phyloP scores from a whole-genome alignment of 306 rosid genomes.

The Datisca glomerata region DNA sequence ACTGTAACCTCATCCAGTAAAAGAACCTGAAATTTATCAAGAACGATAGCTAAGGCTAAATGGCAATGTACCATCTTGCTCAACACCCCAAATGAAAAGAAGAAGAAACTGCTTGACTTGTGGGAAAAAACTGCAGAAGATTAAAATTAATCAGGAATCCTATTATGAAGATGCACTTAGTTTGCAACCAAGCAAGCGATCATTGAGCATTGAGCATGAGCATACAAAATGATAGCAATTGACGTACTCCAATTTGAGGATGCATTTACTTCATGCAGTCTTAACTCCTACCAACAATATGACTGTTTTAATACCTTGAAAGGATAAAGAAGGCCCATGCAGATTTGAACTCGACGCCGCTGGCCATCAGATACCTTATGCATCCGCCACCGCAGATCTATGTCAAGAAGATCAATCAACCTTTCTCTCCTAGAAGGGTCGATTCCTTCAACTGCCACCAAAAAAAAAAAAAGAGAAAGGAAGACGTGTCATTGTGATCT shows the following conservation, averaged over 20 bases:
- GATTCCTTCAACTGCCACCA: slow-evolving; percentile 64
- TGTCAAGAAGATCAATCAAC: slow-evolving; percentile 86
- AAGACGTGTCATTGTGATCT: background rate
- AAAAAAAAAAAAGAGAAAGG: slow-evolving; percentile 9
- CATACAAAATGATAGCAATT: too few species aligned
- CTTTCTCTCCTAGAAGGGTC: slow-evolving; percentile 75
- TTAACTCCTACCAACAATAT: too few species aligned
- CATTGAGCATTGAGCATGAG: too few species aligned
- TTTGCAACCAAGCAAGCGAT: too few species aligned
- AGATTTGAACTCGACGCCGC: slow-evolving; percentile 92
- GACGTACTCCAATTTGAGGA: too few species aligned
- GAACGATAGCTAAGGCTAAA: background rate
- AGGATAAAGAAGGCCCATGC: slow-evolving; percentile 95
- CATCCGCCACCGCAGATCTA: slow-evolving; percentile 89
- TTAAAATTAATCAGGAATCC: too few species aligned
- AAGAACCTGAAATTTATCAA: slow-evolving; percentile 54
- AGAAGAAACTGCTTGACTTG: too few species aligned
- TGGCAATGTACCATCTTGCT: background rate
- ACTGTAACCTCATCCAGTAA: slow-evolving; percentile 92
- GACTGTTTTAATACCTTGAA: slow-evolving; percentile 70
- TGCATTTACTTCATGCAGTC: too few species aligned
- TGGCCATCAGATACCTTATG: slow-evolving; percentile 98
- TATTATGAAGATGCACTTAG: too few species aligned
- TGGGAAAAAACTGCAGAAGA: too few species aligned
- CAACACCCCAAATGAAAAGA: too few species aligned